phyloP scores from a whole-genome alignment of 495 filamentous ascomycete genomes.

The Trichoderma asperelloides region DNA sequence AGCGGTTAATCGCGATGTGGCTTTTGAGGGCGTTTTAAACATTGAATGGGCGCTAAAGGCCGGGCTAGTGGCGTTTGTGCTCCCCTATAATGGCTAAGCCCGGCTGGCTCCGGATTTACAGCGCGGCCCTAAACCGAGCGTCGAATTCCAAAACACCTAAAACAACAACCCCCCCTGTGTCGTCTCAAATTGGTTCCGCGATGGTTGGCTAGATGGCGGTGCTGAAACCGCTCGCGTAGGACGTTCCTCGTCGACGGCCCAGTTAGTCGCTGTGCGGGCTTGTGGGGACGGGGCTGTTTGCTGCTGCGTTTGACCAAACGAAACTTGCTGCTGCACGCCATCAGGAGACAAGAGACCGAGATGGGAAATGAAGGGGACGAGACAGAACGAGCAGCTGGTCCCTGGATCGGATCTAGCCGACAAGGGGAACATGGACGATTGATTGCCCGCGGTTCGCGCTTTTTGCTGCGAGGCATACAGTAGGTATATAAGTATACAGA shows the following conservation, averaged over 20 bases:
- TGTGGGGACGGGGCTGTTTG: not conserved
- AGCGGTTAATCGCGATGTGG: constrained; percentile 1
- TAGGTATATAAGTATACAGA: not conserved
- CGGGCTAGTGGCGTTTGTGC: not conserved
- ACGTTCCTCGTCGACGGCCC: not conserved
- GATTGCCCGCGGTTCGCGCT: not conserved
- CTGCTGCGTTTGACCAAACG: not conserved
- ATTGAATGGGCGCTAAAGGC: not conserved
- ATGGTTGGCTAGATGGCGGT: not conserved
- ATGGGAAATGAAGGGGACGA: not conserved
- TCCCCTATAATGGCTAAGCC: not conserved
- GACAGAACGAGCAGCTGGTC: not conserved
- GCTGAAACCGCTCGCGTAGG: constrained; percentile 3
- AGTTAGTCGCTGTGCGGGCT: not conserved
- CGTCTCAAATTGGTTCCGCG: not conserved
- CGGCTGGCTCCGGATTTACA: constrained; percentile 7
- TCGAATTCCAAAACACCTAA: not conserved
- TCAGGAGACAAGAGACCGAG: not conserved
- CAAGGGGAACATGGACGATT: not conserved
- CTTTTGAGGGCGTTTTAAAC: not conserved
- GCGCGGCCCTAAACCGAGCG: not conserved
- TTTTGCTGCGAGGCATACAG: not conserved
- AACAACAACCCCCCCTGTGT: not conserved
- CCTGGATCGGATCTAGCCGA: constrained; percentile 1
- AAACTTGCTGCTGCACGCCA: not conserved